Evolutionary conservation across 129 eudicot genomes (phyloP).

Genomic region (Chrysanthemum makinoi): DNA sequence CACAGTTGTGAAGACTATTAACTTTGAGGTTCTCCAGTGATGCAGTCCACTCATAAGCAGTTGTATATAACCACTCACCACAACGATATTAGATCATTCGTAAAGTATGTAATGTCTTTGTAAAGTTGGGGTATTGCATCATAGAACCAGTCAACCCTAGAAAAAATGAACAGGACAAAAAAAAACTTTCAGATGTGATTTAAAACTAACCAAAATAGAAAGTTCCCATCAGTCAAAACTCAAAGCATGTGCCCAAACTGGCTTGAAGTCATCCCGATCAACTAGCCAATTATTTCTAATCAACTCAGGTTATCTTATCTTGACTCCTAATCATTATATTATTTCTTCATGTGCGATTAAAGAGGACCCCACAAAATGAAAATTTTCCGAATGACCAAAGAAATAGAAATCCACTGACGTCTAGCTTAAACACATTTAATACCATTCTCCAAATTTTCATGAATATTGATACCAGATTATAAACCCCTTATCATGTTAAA

Average conservation of each 20-base stretch:
- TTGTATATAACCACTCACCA: neutral
- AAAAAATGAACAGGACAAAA: neutral
- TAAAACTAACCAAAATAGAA: slow-evolving; percentile 3
- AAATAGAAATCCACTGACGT: slow-evolving; percentile 4
- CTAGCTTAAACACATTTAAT: neutral
- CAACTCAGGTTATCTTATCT: neutral
- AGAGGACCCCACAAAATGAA: neutral
- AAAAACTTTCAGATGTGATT: neutral
- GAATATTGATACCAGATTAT: slow-evolving; percentile 6
- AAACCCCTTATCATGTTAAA: neutral
- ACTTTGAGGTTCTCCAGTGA: too few relatives aligned
- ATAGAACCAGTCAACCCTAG: neutral
- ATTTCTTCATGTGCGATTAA: neutral
- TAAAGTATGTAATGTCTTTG: neutral
- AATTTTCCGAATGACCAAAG: slow-evolving; percentile 5
- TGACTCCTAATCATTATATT: neutral
- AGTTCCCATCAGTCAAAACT: neutral
- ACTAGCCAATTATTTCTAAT: neutral
- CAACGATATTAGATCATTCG: neutral
- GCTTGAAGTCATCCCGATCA: too few relatives aligned
- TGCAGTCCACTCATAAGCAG: neutral
- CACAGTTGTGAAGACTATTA: too few relatives aligned
- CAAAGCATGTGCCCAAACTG: neutral
- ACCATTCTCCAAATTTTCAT: slow-evolving; percentile 5
- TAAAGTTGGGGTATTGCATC: neutral